phyloP scores from a whole-genome alignment of 2,329 filamentous ascomycete genomes.

The Epichloe gansuensis region DNA sequence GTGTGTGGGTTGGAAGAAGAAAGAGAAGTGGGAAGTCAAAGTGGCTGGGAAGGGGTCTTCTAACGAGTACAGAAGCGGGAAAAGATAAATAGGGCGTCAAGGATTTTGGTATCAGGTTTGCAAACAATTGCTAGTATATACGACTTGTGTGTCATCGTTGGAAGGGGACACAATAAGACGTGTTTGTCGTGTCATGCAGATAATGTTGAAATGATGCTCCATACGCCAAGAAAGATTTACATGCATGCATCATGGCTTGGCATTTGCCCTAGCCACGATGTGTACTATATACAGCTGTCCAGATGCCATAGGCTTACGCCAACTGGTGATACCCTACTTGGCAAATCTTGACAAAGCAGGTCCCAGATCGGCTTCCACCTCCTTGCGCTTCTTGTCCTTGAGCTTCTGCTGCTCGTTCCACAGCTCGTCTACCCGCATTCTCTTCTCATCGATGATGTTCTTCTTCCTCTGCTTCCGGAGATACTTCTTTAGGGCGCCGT shows the following conservation, averaged over 20 bases:
- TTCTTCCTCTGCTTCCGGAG: constrained; percentile 81
- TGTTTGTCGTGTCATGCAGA: neutral
- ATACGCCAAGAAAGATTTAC: neutral
- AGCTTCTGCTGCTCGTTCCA: constrained; percentile 59
- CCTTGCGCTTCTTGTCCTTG: constrained; percentile 46
- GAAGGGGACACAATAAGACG: neutral
- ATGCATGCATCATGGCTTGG: neutral
- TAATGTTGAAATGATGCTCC: neutral
- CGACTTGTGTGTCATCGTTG: neutral
- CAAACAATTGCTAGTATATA: neutral
- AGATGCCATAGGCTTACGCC: constrained; percentile 15
- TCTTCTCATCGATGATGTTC: constrained; percentile 95
- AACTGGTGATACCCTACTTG: constrained; percentile 47
- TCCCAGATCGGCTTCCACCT: constrained; percentile 62
- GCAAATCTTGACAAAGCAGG: constrained; percentile 80
- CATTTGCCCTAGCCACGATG: neutral
- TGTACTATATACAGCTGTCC: constrained; percentile 10
- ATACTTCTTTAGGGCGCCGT: constrained; percentile 76
- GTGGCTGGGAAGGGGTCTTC: neutral
- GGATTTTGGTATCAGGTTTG: neutral
- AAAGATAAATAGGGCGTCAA: neutral
- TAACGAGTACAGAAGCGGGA: neutral
- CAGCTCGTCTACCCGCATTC: constrained; percentile 72
- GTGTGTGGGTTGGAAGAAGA: no score
- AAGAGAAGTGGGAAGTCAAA: no score